Percentiles rank a stretch among this genome's conserved stretches.
Evolutionary conservation across 192 early-diverging fungal species (phyloP).

Genomic region (Piromyces sp.): DNA sequence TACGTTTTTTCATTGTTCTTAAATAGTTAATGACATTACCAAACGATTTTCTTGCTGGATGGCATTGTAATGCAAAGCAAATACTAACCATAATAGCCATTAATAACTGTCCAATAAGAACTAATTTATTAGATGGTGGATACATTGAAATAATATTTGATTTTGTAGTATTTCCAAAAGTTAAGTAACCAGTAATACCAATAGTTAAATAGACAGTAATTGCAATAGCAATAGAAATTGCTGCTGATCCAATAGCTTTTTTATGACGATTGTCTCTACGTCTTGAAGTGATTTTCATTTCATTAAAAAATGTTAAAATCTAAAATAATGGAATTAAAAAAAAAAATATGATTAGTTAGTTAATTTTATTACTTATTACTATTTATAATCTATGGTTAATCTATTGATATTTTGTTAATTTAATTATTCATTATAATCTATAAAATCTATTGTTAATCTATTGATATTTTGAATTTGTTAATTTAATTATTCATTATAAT

Average conservation of each 20-base stretch:
- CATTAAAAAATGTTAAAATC: neutral
- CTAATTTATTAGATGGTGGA: neutral
- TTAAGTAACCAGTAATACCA: neutral
- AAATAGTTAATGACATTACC: neutral
- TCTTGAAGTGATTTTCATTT: neutral
- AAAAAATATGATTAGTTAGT: too few species aligned
- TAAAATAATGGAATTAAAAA: too few species aligned
- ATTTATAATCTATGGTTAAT: too few species aligned
- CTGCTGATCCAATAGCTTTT: neutral
- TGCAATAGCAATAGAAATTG: neutral
- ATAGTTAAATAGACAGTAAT: neutral
- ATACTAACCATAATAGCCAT: neutral
- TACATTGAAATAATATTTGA: neutral
- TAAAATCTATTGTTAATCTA: too few species aligned
- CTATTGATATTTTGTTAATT: too few species aligned
- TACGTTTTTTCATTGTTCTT: neutral
- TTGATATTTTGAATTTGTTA: too few species aligned
- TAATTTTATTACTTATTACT: too few species aligned
- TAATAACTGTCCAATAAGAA: neutral
- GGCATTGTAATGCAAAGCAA: neutral
- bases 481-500: too few species aligned
- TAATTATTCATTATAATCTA: too few species aligned
- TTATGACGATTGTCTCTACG: neutral
- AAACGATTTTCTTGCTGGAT: neutral
- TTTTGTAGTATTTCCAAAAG: neutral